Conservation (phyloP, 106 monocot species). For the Dendrobium chrysotoxum region DNA sequence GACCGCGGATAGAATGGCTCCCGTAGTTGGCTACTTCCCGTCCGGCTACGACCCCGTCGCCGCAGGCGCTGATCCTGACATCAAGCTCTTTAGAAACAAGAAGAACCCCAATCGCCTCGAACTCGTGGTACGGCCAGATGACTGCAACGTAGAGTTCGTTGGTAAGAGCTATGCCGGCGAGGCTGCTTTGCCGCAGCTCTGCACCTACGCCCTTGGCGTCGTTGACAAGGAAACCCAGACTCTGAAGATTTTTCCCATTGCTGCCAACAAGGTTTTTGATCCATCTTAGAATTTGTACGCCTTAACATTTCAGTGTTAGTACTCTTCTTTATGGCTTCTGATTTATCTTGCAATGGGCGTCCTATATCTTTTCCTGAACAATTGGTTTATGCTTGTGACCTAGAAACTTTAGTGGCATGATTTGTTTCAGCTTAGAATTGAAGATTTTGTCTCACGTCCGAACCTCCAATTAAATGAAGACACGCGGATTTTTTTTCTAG, state of each 20-base stretch:
- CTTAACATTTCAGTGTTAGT: background rate
- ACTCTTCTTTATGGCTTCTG: background rate
- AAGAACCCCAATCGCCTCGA: conserved; percentile 29
- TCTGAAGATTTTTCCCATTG: conserved; percentile 71
- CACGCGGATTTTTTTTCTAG: too few species aligned
- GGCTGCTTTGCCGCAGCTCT: conserved; percentile 57
- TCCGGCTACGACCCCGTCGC: conserved; percentile 62
- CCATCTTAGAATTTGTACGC: background rate
- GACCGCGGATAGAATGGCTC: conserved; percentile 29
- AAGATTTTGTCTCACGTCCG: too few species aligned
- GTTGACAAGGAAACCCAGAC: conserved; percentile 68
- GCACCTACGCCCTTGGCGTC: conserved; percentile 78
- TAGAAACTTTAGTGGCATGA: background rate
- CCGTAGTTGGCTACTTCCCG: conserved; percentile 80
- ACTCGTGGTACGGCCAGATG: conserved; percentile 46
- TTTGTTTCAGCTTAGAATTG: background rate
- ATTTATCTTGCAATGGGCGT: background rate
- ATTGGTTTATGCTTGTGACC: background rate
- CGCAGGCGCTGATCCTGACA: background rate
- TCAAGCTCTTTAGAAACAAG: conserved; percentile 40
- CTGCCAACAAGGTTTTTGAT: conserved; percentile 61
- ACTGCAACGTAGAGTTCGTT: conserved; percentile 53
- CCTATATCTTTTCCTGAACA: background rate
- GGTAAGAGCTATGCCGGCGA: conserved; percentile 78
- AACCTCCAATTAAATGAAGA: too few species aligned